Evolutionary conservation across 164 flowering plant species (phyloP).

Genomic region (Santalum album): DNA sequence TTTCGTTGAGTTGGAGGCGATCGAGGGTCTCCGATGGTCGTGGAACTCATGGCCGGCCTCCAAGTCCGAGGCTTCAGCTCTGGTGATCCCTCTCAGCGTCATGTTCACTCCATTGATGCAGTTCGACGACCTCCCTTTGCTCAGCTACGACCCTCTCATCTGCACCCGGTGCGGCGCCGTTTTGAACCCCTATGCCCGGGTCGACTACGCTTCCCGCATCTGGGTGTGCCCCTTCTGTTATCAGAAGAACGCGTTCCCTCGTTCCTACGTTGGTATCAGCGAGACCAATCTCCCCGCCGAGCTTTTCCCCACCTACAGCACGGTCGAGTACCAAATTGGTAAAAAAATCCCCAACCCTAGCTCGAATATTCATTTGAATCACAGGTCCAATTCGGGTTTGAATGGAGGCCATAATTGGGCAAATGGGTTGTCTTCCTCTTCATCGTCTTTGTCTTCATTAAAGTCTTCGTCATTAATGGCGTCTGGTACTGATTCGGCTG

Average conservation of each 20-base stretch:
- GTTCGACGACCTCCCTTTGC: slow-evolving; percentile 61
- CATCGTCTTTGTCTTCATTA: slow-evolving; percentile 16
- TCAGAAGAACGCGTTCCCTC: slow-evolving; percentile 53
- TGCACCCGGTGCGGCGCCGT: slow-evolving; percentile 58
- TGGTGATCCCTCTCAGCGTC: slow-evolving; percentile 63
- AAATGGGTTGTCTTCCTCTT: slow-evolving; percentile 9
- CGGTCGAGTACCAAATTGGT: slow-evolving; percentile 60
- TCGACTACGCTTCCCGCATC: slow-evolving; percentile 60
- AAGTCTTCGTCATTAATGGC: slow-evolving; percentile 14
- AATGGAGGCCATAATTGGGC: slow-evolving; percentile 14
- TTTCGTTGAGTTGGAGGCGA: slow-evolving; percentile 76
- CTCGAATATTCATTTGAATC: not conserved
- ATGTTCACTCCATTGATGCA: slow-evolving; percentile 76
- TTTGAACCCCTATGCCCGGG: slow-evolving; percentile 87
- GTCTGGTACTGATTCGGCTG: slow-evolving; percentile 20
- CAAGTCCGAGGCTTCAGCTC: slow-evolving; percentile 39
- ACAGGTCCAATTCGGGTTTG: slow-evolving; percentile 4
- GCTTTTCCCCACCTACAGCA: slow-evolving; percentile 81
- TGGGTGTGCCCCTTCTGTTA: slow-evolving; percentile 87
- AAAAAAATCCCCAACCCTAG: slow-evolving; percentile 3
- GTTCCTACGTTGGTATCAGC: slow-evolving; percentile 50
- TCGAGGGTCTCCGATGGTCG: slow-evolving; percentile 90
- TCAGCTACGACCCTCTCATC: slow-evolving; percentile 62
- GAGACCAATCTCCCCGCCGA: slow-evolving; percentile 87
- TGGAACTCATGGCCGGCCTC: slow-evolving; percentile 95